phyloP scores from a whole-genome alignment of 1,284 basidiomycete genomes.

The Lignosus rhinocerotis region DNA sequence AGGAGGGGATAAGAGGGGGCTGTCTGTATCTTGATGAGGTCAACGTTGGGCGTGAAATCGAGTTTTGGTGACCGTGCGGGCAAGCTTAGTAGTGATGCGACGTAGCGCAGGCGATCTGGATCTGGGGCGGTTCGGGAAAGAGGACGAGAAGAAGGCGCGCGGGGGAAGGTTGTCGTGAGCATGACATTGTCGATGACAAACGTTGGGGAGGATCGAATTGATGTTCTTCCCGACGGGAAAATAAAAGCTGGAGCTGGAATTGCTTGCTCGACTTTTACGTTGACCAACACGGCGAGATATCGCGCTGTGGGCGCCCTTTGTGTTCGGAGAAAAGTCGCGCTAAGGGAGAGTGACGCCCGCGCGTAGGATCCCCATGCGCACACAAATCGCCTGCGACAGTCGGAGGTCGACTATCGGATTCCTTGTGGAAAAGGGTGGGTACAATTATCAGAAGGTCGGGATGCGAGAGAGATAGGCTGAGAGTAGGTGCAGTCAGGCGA shows the following conservation, averaged over 20 bases:
- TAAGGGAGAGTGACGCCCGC: slow-evolving; percentile 2
- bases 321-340: slow-evolving; percentile 4
- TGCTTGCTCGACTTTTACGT: slow-evolving; percentile 5
- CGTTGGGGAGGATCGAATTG: slow-evolving; percentile 9
- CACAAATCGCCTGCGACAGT: not conserved
- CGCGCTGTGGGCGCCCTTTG: slow-evolving; percentile 5
- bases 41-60: not conserved
- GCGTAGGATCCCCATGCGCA: slow-evolving; percentile 7
- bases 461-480: not conserved
- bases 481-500: not conserved
- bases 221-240: slow-evolving; percentile 5
- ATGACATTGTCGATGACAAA: not conserved
- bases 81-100: not conserved
- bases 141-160: not conserved
- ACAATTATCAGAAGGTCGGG: not conserved
- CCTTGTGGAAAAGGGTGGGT: not conserved
- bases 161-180: not conserved
- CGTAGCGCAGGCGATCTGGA: not conserved
- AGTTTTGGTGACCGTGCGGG: not conserved
- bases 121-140: not conserved
- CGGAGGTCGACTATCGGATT: slow-evolving; percentile 1
- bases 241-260: slow-evolving; percentile 1
- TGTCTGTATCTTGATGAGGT: not conserved
- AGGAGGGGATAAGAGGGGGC: not conserved
- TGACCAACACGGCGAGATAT: not conserved